Evolutionary conservation across 345 rosid species (phyloP).

Genomic region (Euphorbia tirucalli): DNA sequence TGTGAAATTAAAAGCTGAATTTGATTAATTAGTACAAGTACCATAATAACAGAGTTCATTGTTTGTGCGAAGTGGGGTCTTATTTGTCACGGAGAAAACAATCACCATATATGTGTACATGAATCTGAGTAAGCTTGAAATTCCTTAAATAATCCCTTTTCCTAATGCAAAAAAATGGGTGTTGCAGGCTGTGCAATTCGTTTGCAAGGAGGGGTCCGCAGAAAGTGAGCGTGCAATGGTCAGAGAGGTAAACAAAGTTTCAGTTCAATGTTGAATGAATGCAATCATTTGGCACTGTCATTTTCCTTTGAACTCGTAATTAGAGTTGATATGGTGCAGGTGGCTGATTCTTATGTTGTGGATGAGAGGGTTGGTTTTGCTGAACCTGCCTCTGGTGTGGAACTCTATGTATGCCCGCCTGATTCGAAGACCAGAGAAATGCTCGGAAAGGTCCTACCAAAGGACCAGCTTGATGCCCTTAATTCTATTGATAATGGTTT

Average conservation of each 20-base stretch:
- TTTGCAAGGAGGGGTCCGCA: conserved; percentile 58
- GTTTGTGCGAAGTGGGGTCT: not conserved
- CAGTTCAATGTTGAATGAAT: too few relatives aligned
- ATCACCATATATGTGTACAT: not conserved
- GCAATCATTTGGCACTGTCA: not conserved
- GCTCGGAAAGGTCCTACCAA: conserved; percentile 64
- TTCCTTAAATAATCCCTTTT: not conserved
- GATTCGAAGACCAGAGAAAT: conserved; percentile 53
- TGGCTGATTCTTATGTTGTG: conserved; percentile 59
- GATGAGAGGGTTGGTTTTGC: conserved; percentile 88
- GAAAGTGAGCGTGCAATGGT: conserved; percentile 57
- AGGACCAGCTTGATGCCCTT: conserved; percentile 59
- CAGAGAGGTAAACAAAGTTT: conserved; percentile 45
- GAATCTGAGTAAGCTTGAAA: not conserved
- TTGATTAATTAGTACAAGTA: not conserved
- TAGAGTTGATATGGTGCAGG: conserved; percentile 40
- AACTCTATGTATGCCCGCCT: conserved; percentile 89
- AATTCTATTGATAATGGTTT: conserved; percentile 69
- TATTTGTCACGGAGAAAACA: not conserved
- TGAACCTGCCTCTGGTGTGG: conserved; percentile 75
- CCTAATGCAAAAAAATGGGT: not conserved
- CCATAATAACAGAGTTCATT: not conserved
- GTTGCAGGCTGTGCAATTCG: conserved; percentile 70
- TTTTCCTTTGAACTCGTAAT: not conserved
- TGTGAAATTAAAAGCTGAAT: not conserved